Evolutionary conservation across 164 flowering plant species (phyloP).

Genomic region (Hamamelis virginiana): DNA sequence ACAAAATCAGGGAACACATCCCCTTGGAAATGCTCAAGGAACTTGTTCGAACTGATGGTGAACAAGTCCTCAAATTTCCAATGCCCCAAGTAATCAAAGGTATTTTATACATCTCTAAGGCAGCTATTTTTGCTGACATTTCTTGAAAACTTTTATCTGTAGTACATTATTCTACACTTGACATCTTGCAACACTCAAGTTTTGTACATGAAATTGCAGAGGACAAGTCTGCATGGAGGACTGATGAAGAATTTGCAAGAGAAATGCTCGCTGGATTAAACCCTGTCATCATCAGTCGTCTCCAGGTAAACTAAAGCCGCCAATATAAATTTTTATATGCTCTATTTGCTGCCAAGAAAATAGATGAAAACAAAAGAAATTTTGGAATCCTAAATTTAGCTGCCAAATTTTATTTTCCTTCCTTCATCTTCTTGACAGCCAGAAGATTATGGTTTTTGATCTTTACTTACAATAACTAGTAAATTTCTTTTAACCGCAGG

Average conservation of each 20-base stretch:
- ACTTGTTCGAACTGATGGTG: constrained; percentile 48
- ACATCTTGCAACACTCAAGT: too few species aligned
- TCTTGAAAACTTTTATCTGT: too few species aligned
- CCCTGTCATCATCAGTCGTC: constrained; percentile 56
- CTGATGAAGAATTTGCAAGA: constrained; percentile 78
- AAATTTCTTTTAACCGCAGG: constrained; percentile 29
- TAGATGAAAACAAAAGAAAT: not conserved
- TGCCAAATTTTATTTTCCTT: not conserved
- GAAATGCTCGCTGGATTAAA: constrained; percentile 88
- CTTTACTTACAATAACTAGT: too few species aligned
- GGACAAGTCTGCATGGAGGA: constrained; percentile 69
- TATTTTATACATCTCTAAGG: constrained; percentile 10
- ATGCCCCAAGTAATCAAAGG: constrained; percentile 77
- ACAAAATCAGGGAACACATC: constrained; percentile 31
- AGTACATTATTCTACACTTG: too few species aligned
- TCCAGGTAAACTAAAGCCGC: constrained; percentile 38
- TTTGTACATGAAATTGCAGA: constrained; percentile 28
- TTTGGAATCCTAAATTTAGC: too few species aligned
- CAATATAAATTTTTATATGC: not conserved
- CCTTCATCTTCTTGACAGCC: not conserved
- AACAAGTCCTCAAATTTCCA: constrained; percentile 47
- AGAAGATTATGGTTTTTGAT: too few species aligned
- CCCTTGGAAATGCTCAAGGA: constrained; percentile 52
- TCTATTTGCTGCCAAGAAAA: not conserved
- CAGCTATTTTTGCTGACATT: not conserved